Percentiles rank a stretch among this genome's conserved stretches.
Evolutionary conservation across 139 green algal species (phyloP).

Genomic region (Asterochloris erici): DNA sequence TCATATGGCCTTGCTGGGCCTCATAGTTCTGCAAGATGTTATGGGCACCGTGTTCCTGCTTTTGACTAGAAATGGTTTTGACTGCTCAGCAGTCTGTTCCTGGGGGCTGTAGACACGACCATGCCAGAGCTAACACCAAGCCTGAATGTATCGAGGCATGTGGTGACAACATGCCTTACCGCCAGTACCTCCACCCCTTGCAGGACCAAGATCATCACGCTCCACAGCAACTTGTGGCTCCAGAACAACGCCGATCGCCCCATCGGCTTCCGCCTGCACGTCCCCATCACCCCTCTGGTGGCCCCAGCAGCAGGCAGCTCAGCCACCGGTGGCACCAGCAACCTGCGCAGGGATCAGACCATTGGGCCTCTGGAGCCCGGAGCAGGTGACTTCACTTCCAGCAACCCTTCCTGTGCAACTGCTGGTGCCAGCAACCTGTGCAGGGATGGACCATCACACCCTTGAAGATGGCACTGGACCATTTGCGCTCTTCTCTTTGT

Average conservation of each 20-base stretch:
- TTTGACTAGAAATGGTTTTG: no score
- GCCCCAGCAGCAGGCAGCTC: constrained; percentile 18
- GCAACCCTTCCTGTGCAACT: not conserved
- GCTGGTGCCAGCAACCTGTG: no score
- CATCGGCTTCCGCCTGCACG: constrained; percentile 57
- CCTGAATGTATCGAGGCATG: not conserved
- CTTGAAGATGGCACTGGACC: no score
- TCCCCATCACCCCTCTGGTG: constrained; percentile 54
- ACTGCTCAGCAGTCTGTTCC: no score
- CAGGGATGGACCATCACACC: no score
- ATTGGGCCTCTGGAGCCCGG: constrained; percentile 47
- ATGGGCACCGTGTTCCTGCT: no score
- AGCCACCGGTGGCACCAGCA: not conserved
- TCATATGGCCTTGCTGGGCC: no score
- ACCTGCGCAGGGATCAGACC: constrained; percentile 17
- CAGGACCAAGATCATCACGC: constrained; percentile 55
- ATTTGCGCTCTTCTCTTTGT: no score
- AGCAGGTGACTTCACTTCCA: constrained; percentile 29
- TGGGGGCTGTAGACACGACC: not conserved
- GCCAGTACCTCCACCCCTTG: no score
- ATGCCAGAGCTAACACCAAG: not conserved
- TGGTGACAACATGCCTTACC: not conserved
- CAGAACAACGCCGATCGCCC: constrained; percentile 60
- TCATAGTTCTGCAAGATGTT: no score
- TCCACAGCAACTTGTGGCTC: constrained; percentile 70